These are phyloP conservation scores for Melaleuca alternifolia DNA, from an alignment of 345 rosid genomes.

Conservation along the genomic window DNA sequence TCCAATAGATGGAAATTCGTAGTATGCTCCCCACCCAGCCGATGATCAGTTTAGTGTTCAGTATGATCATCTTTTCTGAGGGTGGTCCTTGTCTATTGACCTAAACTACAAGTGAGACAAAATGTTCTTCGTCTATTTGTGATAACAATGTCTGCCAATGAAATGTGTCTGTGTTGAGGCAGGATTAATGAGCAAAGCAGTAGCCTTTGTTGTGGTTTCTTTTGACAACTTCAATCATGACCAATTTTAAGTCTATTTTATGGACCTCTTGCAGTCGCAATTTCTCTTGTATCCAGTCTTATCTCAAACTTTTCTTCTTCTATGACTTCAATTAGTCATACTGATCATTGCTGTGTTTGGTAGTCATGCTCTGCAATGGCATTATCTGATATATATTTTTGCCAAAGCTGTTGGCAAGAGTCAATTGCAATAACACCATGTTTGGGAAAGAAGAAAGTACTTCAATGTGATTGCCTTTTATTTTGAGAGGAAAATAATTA, in stretches of 20 bases:
- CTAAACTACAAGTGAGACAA: not conserved
- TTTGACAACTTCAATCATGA: not conserved
- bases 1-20: no score
- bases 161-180: not conserved
- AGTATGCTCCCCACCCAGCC: no score
- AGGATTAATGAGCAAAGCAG: not conserved
- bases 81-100: no score
- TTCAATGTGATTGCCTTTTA: not conserved
- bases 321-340: not conserved
- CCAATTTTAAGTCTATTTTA: not conserved
- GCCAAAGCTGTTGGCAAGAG: not conserved
- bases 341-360: not conserved
- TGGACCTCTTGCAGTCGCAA: not conserved
- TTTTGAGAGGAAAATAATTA: not conserved
- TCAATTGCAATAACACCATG: not conserved
- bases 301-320: not conserved
- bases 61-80: no score
- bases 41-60: no score
- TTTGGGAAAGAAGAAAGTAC: not conserved
- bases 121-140: not conserved
- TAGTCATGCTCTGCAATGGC: not conserved
- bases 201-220: not conserved
- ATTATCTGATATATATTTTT: not conserved
- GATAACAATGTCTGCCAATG: not conserved
- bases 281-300: not conserved